Evolutionary conservation across 371 early-diverging fungal species (phyloP).

Genomic region (Chytridiales sp.): DNA sequence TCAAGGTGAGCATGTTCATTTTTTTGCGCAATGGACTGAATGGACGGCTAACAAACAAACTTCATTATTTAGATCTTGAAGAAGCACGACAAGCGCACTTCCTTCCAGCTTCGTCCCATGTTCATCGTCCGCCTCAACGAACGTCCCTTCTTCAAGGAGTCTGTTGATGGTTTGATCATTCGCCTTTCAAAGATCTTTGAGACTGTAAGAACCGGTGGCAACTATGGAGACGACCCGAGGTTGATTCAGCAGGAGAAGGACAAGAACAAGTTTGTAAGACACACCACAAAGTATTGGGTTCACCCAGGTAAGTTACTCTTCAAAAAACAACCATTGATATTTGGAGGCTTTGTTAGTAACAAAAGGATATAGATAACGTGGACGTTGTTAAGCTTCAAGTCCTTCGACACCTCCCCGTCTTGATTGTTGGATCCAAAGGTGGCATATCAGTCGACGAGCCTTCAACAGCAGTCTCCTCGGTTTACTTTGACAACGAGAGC

Average conservation of each 20-base stretch:
- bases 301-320: constrained; percentile 60
- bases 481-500: constrained; percentile 94
- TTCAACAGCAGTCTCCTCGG: constrained; percentile 93
- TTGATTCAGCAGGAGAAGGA: constrained; percentile 48
- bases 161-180: constrained; percentile 85
- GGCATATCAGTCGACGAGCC: constrained; percentile 70
- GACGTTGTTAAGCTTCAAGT: constrained; percentile 93
- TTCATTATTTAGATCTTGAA: constrained; percentile 70
- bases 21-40: too few relatives aligned
- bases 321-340: constrained; percentile 5
- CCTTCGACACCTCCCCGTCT: constrained; percentile 92
- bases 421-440: constrained; percentile 82
- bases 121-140: constrained; percentile 85
- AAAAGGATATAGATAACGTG: constrained; percentile 75
- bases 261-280: constrained; percentile 70
- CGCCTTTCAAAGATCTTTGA: constrained; percentile 87
- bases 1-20: constrained; percentile 56
- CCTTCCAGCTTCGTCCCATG: constrained; percentile 78
- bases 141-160: constrained; percentile 87
- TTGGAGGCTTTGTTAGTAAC: background rate
- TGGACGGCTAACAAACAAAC: background rate
- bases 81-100: constrained; percentile 95
- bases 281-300: constrained; percentile 97
- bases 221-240: constrained; percentile 63
- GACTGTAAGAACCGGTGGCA: constrained; percentile 83